A percentile compares a stretch with the other conserved stretches of the same genome.
phyloP scores from a whole-genome alignment of 257 asterid species.

The Gentiana straminea region DNA sequence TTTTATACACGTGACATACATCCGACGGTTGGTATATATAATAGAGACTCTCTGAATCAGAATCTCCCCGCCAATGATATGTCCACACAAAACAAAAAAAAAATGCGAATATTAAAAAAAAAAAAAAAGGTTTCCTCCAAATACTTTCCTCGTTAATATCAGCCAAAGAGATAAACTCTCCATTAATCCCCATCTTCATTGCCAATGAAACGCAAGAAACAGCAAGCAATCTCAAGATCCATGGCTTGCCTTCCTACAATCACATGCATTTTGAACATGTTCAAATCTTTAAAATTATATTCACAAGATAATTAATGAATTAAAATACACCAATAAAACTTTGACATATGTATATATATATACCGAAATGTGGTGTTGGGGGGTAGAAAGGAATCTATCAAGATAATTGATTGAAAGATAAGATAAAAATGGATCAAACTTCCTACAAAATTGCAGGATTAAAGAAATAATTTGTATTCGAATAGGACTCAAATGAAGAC shows the following conservation, averaged over 20 bases:
- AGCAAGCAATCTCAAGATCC: constrained; percentile 47
- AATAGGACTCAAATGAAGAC: constrained; percentile 17
- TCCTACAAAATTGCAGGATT: constrained; percentile 21
- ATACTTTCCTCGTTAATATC: constrained; percentile 30
- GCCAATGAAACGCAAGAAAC: constrained; percentile 61
- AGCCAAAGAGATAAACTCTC: constrained; percentile 24
- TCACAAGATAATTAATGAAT: not conserved
- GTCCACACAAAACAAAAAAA: not conserved
- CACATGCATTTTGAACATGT: not conserved
- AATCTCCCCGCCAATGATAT: not conserved
- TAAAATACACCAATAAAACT: not conserved
- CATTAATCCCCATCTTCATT: constrained; percentile 49
- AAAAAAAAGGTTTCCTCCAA: not conserved
- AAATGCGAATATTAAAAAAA: not conserved
- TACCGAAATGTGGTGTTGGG: constrained; percentile 35
- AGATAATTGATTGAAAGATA: constrained; percentile 58
- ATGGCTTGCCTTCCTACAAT: constrained; percentile 51
- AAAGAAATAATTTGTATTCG: constrained; percentile 32
- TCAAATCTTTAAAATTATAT: too few species aligned
- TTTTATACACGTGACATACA: too few species aligned
- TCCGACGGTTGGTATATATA: too few species aligned
- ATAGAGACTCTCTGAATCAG: too few species aligned
- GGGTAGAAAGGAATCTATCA: constrained; percentile 59
- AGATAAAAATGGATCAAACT: constrained; percentile 26
- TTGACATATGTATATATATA: too few species aligned